These are phyloP conservation scores for Metarhizium album DNA, from an alignment of 2,329 filamentous ascomycete species.

Conservation along the genomic window DNA sequence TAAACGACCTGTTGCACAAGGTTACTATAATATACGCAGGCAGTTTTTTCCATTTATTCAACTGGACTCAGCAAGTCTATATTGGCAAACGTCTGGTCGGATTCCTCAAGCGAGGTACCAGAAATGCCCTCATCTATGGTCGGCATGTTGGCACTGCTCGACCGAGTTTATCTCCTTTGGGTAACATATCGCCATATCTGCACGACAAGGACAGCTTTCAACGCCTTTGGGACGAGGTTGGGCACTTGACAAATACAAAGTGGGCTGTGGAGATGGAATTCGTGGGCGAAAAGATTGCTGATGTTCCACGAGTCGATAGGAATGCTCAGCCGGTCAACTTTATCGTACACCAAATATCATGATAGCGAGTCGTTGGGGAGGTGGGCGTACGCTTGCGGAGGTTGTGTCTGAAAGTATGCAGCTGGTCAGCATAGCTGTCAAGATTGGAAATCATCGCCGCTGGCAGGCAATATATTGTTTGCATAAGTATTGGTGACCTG, in stretches of 20 bases:
- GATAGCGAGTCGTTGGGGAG: constrained; percentile 1
- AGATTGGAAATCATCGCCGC: too few relatives aligned
- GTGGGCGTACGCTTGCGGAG: too few relatives aligned
- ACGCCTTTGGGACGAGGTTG: constrained; percentile 42
- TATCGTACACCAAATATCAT: constrained; percentile 22
- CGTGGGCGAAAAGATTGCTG: constrained; percentile 13
- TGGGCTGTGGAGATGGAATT: constrained; percentile 37
- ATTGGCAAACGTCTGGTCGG: constrained; percentile 32
- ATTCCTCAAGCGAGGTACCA: constrained; percentile 33
- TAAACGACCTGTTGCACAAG: constrained; percentile 25
- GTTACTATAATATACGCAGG: constrained; percentile 38
- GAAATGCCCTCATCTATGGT: constrained; percentile 38
- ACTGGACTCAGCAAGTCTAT: constrained; percentile 34
- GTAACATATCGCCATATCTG: constrained; percentile 26
- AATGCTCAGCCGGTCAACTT: constrained; percentile 22
- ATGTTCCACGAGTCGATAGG: constrained; percentile 16
- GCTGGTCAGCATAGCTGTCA: too few relatives aligned
- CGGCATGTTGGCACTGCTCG: constrained; percentile 34
- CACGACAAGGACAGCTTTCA: constrained; percentile 41
- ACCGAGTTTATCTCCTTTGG: constrained; percentile 12
- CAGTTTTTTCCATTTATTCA: constrained; percentile 41
- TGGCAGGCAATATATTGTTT: too few relatives aligned
- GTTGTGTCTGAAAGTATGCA: too few relatives aligned
- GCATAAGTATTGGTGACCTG: too few relatives aligned
- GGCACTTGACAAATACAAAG: constrained; percentile 33